Evolutionary conservation across 257 asterid genomes (phyloP).

Genomic region (Solanum gracilifrons): DNA sequence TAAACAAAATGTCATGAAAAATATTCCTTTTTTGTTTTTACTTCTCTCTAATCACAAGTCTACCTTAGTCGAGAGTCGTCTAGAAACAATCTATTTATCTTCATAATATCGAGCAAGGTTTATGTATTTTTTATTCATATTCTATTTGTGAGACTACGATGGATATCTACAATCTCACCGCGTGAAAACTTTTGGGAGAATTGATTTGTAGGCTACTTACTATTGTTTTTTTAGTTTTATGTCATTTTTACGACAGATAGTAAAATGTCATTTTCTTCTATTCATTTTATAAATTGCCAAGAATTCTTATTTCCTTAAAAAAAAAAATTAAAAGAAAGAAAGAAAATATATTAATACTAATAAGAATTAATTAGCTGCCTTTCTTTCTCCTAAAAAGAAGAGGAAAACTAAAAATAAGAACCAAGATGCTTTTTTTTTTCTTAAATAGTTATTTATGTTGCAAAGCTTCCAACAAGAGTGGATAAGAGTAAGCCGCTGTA

Average conservation of each 20-base stretch:
- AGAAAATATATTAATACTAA: not conserved
- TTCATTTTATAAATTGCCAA: not conserved
- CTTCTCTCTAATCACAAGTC: not conserved
- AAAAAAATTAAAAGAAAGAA: not conserved
- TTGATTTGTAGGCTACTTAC: not conserved
- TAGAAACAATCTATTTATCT: accelerated
- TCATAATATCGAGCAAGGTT: not conserved
- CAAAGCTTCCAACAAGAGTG: conserved; percentile 14
- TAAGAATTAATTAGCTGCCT: not conserved
- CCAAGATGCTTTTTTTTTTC: not conserved
- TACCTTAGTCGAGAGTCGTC: accelerated
- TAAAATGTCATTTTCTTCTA: not conserved
- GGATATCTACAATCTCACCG: accelerated
- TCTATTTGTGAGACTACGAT: not conserved
- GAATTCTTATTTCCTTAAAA: not conserved
- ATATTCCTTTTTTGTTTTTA: not conserved
- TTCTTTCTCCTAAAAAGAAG: not conserved
- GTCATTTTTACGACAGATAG: not conserved
- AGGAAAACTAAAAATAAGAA: not conserved
- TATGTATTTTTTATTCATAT: not conserved
- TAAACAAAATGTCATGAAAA: not conserved
- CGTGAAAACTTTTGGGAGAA: not conserved
- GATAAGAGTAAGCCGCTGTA: conserved; percentile 23
- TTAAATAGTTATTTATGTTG: not conserved
- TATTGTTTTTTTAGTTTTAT: not conserved